Evolutionary conservation across 257 asterid genomes (phyloP), one percentile per base, ranked within the genome.

Genomic region (Solanum appendiculatum): DNA sequence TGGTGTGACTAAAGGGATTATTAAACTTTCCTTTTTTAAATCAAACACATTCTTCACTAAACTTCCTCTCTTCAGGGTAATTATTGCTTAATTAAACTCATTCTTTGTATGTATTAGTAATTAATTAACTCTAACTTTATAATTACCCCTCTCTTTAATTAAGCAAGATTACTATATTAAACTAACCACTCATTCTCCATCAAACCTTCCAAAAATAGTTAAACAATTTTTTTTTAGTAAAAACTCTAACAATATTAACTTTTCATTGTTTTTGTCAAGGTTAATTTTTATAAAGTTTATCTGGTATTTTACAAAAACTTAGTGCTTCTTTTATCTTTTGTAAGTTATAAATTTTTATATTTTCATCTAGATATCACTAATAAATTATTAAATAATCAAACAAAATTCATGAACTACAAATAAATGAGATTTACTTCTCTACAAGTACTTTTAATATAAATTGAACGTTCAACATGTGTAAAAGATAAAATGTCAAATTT

Each of bases 1-100:
- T 81, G 68, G 85, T 81, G 69, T 81, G 66, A 81, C 44, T 81
- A 81, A 81, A 81, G 85, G 64, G 85, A 81, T 81, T 81, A 81
- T 81, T 81, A 81, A 81, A 81, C 68, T 48, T 81, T 10, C 85
- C 68, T 48, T 81, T 73, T 81, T 56, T 16, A 48, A 46, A 48
- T 48, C 85, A 81, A 31, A 81, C 85, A 48, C 44, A 48, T 12
- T 44, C 10, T 60, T 31, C 68, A 81, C 44, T 51, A 4, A 81
- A 81, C 37, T 81, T 81, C 44, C 29, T 29, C 44, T 12, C 1
- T 48, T 48, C 25, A 81, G 29, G 54, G 85, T 81, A 81, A 20
- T 81, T 48, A 48, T 48, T 81, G 21, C 85, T 81, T 46, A 81
- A 81, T 48, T 51, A 18, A 29, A 81, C 44, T 18, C 66, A 81